Evolutionary conservation across 2,329 filamentous ascomycete species (phyloP).

Genomic region (Scedosporium dehoogii): DNA sequence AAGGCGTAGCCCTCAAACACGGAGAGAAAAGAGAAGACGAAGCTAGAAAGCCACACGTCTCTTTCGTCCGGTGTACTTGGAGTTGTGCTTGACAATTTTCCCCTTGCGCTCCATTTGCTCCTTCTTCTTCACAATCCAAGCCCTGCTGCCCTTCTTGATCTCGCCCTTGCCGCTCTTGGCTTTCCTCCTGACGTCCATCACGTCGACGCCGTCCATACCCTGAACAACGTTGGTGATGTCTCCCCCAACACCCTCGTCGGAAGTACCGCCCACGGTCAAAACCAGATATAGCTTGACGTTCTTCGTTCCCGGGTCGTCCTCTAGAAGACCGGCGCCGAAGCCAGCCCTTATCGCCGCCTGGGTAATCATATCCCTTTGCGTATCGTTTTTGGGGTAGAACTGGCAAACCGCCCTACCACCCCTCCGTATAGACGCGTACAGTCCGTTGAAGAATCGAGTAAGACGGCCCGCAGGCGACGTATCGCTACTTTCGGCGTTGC

Average conservation of each 20-base stretch:
- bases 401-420: slow-evolving; percentile 90
- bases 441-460: slow-evolving; percentile 79
- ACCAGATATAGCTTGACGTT: slow-evolving; percentile 95
- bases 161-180: slow-evolving; percentile 36
- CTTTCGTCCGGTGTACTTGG: slow-evolving; percentile 90
- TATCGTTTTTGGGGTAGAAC: slow-evolving; percentile 95
- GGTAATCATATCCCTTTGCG: slow-evolving; percentile 86
- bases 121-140: slow-evolving; percentile 79
- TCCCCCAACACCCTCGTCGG: slow-evolving; percentile 41
- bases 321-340: slow-evolving; percentile 87
- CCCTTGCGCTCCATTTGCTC: slow-evolving; percentile 92
- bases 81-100: slow-evolving; percentile 83
- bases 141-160: slow-evolving; percentile 72
- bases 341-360: slow-evolving; percentile 84
- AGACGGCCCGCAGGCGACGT: slow-evolving; percentile 71
- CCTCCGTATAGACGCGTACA: slow-evolving; percentile 75
- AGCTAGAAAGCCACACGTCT: slow-evolving; percentile 64
- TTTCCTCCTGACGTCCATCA: slow-evolving; percentile 57
- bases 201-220: slow-evolving; percentile 80
- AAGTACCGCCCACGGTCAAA: slow-evolving; percentile 67
- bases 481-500: slow-evolving; percentile 84
- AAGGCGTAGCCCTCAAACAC: too few species aligned
- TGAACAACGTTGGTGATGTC: slow-evolving; percentile 88
- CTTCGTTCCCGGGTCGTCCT: slow-evolving; percentile 95
- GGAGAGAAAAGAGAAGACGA: neutral